phyloP scores from a whole-genome alignment of 2,329 filamentous ascomycete genomes.

The Cercospora sp. region DNA sequence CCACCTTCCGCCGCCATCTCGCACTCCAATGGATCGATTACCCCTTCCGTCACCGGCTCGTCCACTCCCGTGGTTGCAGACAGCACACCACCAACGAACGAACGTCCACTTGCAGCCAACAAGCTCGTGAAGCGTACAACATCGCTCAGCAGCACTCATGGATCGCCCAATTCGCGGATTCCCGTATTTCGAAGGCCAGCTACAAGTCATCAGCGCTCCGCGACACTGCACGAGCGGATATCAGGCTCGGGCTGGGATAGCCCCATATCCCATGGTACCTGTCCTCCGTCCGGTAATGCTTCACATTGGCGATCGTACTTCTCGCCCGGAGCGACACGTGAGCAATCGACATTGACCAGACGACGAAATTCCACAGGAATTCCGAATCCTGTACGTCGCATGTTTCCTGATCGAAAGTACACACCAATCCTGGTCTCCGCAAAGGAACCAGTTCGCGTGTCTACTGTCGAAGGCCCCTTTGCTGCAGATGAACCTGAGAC shows the following conservation, averaged over 20 bases:
- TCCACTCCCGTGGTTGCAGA: conserved; percentile 62
- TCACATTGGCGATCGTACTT: conserved; percentile 40
- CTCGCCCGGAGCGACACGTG: conserved; percentile 33
- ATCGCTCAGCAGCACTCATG: conserved; percentile 53
- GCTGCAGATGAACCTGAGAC: conserved; percentile 27
- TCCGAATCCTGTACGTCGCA: conserved; percentile 41
- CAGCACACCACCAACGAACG: conserved; percentile 29
- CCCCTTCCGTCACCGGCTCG: conserved; percentile 55
- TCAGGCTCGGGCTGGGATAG: conserved; percentile 18
- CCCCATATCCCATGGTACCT: conserved; percentile 21
- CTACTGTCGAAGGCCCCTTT: conserved; percentile 34
- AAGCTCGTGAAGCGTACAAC: conserved; percentile 75
- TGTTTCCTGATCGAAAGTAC: conserved; percentile 41
- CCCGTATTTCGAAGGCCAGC: conserved; percentile 70
- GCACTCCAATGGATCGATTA: conserved; percentile 54
- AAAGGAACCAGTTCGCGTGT: conserved; percentile 30
- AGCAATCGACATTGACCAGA: conserved; percentile 22
- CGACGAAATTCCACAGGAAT: conserved; percentile 39
- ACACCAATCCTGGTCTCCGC: conserved; percentile 38
- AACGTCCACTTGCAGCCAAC: conserved; percentile 59
- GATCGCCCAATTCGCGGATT: conserved; percentile 59
- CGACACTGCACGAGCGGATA: conserved; percentile 58
- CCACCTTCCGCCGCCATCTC: conserved; percentile 66
- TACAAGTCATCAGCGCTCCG: conserved; percentile 76
- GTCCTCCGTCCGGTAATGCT: conserved; percentile 27